phyloP scores from a whole-genome alignment of 495 filamentous ascomycete species.

The Parmelia sp. region DNA sequence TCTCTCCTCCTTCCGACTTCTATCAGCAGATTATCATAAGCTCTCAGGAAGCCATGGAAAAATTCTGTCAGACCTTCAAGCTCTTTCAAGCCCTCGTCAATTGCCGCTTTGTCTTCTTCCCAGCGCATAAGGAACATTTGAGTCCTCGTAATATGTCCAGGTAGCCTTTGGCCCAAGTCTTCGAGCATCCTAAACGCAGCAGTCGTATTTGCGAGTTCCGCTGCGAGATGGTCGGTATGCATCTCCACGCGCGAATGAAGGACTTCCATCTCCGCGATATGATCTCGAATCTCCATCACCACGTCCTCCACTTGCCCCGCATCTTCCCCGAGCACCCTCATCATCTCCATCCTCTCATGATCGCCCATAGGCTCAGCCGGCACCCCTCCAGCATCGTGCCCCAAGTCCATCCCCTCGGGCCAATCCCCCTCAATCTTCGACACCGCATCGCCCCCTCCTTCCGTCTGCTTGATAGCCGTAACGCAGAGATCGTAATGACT shows the following conservation, averaged over 20 bases:
- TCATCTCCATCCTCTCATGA: conserved; percentile 73
- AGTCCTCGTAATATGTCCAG: conserved; percentile 61
- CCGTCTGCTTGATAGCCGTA: conserved; percentile 83
- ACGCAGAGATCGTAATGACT: conserved; percentile 92
- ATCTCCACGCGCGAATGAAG: conserved; percentile 46
- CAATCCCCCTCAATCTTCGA: conserved; percentile 55
- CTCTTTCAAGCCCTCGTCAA: conserved; percentile 61
- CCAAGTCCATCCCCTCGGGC: conserved; percentile 55
- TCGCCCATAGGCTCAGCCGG: conserved; percentile 66
- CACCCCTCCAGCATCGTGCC: conserved; percentile 46
- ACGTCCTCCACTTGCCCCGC: conserved; percentile 86
- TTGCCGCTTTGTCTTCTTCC: conserved; percentile 63
- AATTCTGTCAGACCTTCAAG: conserved; percentile 66
- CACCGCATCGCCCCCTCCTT: conserved; percentile 75
- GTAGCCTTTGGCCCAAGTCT: conserved; percentile 55
- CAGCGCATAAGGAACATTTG: conserved; percentile 67
- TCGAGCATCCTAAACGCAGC: conserved; percentile 61
- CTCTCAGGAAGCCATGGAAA: conserved; percentile 75
- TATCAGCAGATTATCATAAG: conserved; percentile 76
- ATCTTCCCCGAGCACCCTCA: conserved; percentile 75
- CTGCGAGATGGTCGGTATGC: conserved; percentile 44
- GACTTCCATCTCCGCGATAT: conserved; percentile 67
- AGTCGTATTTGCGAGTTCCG: conserved; percentile 47
- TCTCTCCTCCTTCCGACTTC: conserved; percentile 70
- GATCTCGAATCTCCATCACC: conserved; percentile 72